A percentile compares a stretch with the other conserved stretches of the same genome.
Evolutionary conservation across 768 basidiomycete species (phyloP).

Genomic region (Termitomyces sp.): DNA sequence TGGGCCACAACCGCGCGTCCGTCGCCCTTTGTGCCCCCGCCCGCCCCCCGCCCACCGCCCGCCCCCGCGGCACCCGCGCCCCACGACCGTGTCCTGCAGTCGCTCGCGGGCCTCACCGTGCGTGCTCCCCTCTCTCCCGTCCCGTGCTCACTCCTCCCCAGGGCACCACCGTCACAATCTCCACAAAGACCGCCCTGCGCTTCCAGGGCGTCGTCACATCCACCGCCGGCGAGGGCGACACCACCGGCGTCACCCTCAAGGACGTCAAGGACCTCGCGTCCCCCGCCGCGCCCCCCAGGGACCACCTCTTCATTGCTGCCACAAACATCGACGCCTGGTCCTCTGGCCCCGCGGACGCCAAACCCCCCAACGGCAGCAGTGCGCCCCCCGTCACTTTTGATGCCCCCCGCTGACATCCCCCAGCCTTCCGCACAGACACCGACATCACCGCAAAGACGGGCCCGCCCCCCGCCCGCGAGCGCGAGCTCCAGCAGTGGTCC

Average conservation of each 20-base stretch:
- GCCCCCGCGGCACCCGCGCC: conserved; percentile 69
- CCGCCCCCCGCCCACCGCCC: conserved; percentile 65
- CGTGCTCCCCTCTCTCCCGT: conserved; percentile 20
- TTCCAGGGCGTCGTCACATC: conserved; percentile 69
- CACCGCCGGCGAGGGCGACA: conserved; percentile 61
- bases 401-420: background rate
- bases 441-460: conserved; percentile 65
- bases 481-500: conserved; percentile 80
- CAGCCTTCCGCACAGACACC: conserved; percentile 79
- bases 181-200: conserved; percentile 63
- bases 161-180: conserved; percentile 79
- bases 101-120: conserved; percentile 67
- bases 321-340: conserved; percentile 71
- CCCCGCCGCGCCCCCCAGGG: conserved; percentile 66
- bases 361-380: conserved; percentile 69
- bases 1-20: too few species aligned
- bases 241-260: conserved; percentile 65
- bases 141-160: conserved; percentile 4
- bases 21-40: too few species aligned
- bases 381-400: conserved; percentile 25
- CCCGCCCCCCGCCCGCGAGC: conserved; percentile 41
- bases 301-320: conserved; percentile 62
- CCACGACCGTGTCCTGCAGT: conserved; percentile 62
- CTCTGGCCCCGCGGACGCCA: conserved; percentile 70
- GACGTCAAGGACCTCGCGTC: conserved; percentile 70